Conservation (phyloP, 106 monocot genomes). For the Platanthera zijinensis region DNA sequence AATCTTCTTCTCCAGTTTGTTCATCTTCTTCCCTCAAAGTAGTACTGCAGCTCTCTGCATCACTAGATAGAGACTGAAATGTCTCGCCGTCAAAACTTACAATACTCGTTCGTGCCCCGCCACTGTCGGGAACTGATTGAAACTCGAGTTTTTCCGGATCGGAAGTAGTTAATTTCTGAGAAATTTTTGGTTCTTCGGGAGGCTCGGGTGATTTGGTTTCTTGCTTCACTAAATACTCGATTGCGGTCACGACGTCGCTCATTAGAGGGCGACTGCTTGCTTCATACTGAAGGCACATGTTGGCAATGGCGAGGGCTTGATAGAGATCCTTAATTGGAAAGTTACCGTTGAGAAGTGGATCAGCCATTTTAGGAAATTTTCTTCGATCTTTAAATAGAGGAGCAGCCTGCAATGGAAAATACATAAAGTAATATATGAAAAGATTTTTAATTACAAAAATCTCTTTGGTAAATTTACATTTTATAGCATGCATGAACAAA, state of each 20-base stretch:
- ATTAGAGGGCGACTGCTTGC: conserved; percentile 37
- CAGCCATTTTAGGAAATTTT: conserved; percentile 33
- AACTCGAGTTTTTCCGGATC: background rate
- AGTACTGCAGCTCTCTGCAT: background rate
- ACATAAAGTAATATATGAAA: background rate
- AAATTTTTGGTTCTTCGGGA: background rate
- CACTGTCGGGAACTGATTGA: background rate
- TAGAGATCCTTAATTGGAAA: conserved; percentile 35
- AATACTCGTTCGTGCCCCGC: background rate
- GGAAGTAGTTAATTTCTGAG: background rate
- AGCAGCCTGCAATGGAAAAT: conserved; percentile 22
- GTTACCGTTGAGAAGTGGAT: conserved; percentile 32
- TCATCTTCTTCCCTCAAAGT: background rate
- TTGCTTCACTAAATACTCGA: conserved; percentile 25
- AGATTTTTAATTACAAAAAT: too few species aligned
- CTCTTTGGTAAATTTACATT: too few species aligned
- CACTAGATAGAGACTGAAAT: background rate
- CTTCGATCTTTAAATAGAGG: conserved; percentile 38
- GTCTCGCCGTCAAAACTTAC: conserved; percentile 3
- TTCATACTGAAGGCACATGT: conserved; percentile 48
- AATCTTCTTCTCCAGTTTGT: background rate
- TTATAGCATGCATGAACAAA: too few species aligned
- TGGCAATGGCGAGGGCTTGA: conserved; percentile 46
- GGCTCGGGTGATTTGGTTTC: background rate
- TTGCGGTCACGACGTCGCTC: conserved; percentile 37